Evolutionary conservation across 139 green algal species (phyloP).

Genomic region (Astrephomene gubernaculifera): DNA sequence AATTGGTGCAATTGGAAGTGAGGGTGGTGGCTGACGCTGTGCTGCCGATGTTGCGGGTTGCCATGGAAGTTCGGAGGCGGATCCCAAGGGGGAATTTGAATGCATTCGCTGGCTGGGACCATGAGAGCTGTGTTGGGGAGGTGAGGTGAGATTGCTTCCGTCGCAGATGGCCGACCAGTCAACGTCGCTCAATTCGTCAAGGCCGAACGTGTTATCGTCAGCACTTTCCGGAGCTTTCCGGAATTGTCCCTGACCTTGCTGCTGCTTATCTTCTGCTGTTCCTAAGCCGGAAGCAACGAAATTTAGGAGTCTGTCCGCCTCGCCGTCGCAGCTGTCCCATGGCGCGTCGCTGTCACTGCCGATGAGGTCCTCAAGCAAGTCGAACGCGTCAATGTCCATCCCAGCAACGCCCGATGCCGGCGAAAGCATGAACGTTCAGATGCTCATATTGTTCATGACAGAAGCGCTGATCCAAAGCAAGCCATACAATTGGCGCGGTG

Average conservation of each 20-base stretch:
- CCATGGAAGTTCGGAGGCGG: too few relatives aligned
- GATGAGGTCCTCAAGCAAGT: background rate
- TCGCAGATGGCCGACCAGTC: background rate
- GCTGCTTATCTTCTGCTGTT: background rate
- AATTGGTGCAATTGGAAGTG: background rate
- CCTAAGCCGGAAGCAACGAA: background rate
- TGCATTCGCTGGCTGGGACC: too few relatives aligned
- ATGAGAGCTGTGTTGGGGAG: too few relatives aligned
- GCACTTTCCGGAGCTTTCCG: too few relatives aligned
- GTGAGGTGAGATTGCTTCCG: background rate
- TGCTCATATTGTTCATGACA: background rate
- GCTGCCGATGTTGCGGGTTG: background rate
- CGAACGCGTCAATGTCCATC: constrained; percentile 1
- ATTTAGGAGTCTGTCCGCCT: constrained; percentile 4
- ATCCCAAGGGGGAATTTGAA: too few relatives aligned
- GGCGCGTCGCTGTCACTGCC: background rate
- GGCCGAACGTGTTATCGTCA: background rate
- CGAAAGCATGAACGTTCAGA: background rate
- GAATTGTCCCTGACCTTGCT: too few relatives aligned
- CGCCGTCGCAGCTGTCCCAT: background rate
- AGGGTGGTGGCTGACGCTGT: background rate
- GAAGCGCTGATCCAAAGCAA: background rate
- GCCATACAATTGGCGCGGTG: background rate
- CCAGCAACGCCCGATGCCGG: background rate
- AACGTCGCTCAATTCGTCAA: background rate